Percentiles rank a stretch among this genome's conserved stretches.
phyloP scores from a whole-genome alignment of 306 rosid genomes.

The Castanospermum australe region DNA sequence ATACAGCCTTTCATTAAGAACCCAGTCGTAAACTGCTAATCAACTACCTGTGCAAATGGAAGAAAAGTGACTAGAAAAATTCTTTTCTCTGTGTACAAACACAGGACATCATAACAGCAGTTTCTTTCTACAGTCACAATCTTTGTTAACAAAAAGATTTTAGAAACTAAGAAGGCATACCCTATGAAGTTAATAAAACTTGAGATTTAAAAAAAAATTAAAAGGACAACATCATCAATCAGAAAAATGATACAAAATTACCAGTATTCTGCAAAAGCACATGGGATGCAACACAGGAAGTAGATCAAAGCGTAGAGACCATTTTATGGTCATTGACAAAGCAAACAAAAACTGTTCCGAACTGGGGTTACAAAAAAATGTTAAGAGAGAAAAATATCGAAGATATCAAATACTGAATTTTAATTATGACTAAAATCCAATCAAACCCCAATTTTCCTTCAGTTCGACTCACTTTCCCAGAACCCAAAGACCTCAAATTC shows the following conservation, averaged over 20 bases:
- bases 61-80: no score
- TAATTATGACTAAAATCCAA: slow-evolving; percentile 29
- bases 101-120: neutral
- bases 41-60: no score
- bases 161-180: neutral
- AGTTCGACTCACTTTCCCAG: no score
- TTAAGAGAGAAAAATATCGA: slow-evolving; percentile 2
- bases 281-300: neutral
- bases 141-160: neutral
- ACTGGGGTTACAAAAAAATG: slow-evolving; percentile 10
- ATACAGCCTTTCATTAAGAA: neutral
- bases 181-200: neutral
- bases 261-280: neutral
- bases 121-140: neutral
- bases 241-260: neutral
- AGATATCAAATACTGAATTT: neutral
- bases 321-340: neutral
- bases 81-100: neutral
- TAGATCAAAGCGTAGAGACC: slow-evolving; percentile 18
- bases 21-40: no score
- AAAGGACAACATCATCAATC: neutral
- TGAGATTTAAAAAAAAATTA: neutral
- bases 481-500: no score
- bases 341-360: slow-evolving; percentile 5
- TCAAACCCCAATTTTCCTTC: slow-evolving; percentile 22